A percentile compares a stretch with the other conserved stretches of the same genome.
These are phyloP conservation scores for Cryphonectria japonica DNA, from an alignment of 2,329 filamentous ascomycete species.

Conservation along the genomic window DNA sequence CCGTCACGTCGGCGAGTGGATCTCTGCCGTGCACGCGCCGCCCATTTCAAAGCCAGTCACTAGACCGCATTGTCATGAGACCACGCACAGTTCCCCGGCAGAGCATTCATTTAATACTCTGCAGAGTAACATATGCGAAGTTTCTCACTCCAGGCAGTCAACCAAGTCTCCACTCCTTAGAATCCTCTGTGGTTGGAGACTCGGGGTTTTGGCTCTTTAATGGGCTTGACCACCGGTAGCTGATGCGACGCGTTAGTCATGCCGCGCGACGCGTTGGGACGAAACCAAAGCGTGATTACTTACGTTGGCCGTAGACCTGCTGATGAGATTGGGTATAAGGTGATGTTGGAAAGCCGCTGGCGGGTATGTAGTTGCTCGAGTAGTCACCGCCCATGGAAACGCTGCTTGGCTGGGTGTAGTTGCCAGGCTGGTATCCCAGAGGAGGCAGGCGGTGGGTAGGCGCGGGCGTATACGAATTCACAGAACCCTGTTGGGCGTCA, in stretches of 20 bases:
- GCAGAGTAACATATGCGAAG: neutral
- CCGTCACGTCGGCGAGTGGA: neutral
- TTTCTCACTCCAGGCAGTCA: neutral
- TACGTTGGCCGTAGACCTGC: constrained; percentile 64
- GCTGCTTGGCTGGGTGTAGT: constrained; percentile 56
- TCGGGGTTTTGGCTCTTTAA: neutral
- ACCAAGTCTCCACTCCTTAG: neutral
- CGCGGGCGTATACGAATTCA: constrained; percentile 59
- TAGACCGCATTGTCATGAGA: neutral
- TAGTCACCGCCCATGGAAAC: constrained; percentile 62
- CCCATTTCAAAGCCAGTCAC: neutral
- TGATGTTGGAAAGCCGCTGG: constrained; percentile 60
- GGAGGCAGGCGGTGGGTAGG: constrained; percentile 71
- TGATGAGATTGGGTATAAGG: constrained; percentile 61
- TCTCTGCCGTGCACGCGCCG: neutral
- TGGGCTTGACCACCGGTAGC: constrained; percentile 37
- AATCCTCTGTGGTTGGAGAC: neutral
- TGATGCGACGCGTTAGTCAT: constrained; percentile 35
- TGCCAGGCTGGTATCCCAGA: constrained; percentile 71
- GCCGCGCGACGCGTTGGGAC: constrained; percentile 32
- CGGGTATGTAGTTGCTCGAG: constrained; percentile 49
- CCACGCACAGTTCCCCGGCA: neutral
- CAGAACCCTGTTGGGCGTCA: constrained; percentile 56
- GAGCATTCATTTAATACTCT: neutral
- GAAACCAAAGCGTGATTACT: constrained; percentile 35